phyloP scores from a whole-genome alignment of 768 basidiomycete genomes.

The Lentinula sp. region DNA sequence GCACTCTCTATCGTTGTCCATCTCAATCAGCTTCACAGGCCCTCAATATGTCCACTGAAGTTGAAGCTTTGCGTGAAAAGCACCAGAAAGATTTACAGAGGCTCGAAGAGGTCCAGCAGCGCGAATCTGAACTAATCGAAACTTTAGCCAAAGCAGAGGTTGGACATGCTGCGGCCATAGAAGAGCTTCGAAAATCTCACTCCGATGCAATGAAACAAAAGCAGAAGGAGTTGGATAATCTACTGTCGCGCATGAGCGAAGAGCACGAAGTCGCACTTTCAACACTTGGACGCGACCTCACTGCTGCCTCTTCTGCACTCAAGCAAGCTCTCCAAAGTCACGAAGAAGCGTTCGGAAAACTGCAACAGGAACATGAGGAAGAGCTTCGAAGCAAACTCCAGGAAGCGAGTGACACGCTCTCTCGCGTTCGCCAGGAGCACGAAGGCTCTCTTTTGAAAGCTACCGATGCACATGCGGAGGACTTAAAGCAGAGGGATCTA shows the following conservation, averaged over 20 bases:
- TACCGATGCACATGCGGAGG: constrained; percentile 46
- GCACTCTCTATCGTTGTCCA: background rate
- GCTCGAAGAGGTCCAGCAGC: constrained; percentile 51
- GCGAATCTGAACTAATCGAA: constrained; percentile 48
- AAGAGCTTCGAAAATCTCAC: constrained; percentile 46
- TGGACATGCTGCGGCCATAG: constrained; percentile 41
- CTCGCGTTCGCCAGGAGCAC: constrained; percentile 47
- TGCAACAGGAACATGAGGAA: constrained; percentile 47
- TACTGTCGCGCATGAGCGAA: constrained; percentile 39
- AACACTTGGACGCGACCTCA: constrained; percentile 37
- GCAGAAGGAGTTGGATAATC: constrained; percentile 32
- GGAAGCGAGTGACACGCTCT: constrained; percentile 47
- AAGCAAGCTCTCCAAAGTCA: constrained; percentile 51
- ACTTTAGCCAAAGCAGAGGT: constrained; percentile 46
- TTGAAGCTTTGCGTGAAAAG: constrained; percentile 65
- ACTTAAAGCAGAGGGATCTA: constrained; percentile 56
- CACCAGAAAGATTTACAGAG: constrained; percentile 46
- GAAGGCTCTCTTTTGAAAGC: constrained; percentile 43
- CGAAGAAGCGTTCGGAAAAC: constrained; percentile 51
- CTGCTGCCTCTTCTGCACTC: constrained; percentile 33
- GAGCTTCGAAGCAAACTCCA: constrained; percentile 46
- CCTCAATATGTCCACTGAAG: constrained; percentile 82
- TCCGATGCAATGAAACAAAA: constrained; percentile 34
- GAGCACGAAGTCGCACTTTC: constrained; percentile 39
- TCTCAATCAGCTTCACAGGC: constrained; percentile 35